Evolutionary conservation across 352 stramenopile genomes (phyloP).

Genomic region (Phytophthora cactorum): DNA sequence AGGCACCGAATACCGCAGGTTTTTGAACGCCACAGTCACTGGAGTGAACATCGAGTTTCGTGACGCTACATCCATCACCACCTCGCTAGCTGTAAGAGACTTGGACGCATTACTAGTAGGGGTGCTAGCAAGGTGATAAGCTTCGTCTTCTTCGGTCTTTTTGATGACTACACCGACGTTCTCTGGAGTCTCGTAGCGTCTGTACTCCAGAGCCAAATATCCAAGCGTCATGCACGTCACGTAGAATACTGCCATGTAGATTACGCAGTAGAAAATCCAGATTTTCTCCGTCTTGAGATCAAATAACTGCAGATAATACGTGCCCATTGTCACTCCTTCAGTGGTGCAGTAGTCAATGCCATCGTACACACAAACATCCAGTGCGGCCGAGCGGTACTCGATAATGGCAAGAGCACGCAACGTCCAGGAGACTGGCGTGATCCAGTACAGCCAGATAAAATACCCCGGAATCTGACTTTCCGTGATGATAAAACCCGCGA

Average conservation of each 20-base stretch:
- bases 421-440: slow-evolving; percentile 61
- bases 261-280: slow-evolving; percentile 48
- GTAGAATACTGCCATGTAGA: slow-evolving; percentile 35
- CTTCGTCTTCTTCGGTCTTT: slow-evolving; percentile 13
- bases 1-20: neutral
- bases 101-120: slow-evolving; percentile 21
- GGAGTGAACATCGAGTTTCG: slow-evolving; percentile 11
- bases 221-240: slow-evolving; percentile 21
- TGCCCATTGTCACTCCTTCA: slow-evolving; percentile 34
- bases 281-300: slow-evolving; percentile 43
- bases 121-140: slow-evolving; percentile 26
- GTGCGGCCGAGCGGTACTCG: slow-evolving; percentile 44
- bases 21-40: neutral
- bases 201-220: slow-evolving; percentile 46
- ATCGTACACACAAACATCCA: slow-evolving; percentile 47
- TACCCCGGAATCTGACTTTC: slow-evolving; percentile 57
- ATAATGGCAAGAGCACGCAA: slow-evolving; percentile 46
- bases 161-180: slow-evolving; percentile 11
- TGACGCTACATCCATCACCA: slow-evolving; percentile 28
- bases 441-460: slow-evolving; percentile 70
- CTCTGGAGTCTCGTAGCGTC: slow-evolving; percentile 4
- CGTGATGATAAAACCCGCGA: slow-evolving; percentile 58
- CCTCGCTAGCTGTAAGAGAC: slow-evolving; percentile 29
- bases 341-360: slow-evolving; percentile 46
- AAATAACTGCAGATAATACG: slow-evolving; percentile 44